Evolutionary conservation across 805 yeast species (phyloP), one percentile per base, ranked within the genome.

Genomic region (Candida berthetii): DNA sequence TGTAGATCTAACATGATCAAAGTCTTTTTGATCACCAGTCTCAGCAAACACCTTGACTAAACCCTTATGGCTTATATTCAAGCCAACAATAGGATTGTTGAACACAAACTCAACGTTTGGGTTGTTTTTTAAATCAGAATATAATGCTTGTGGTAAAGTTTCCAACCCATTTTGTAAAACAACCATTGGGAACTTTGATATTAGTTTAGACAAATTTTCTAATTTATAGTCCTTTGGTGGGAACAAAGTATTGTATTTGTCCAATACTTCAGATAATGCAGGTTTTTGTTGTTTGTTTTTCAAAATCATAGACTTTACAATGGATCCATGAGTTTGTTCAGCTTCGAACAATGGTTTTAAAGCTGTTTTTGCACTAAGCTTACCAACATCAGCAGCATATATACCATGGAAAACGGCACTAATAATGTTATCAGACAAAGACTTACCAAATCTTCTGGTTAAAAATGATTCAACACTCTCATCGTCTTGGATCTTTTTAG

Each of bases 371-470:
- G 83, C 78, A 65, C 96, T 85, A 38, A 91, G 61, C 42, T 74
- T 66, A 6, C 69, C 53, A 2, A 79, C 70, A 59, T 90, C 95
- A n/a, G 87, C 93, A 1, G 95, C 96, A 60, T 89, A 91, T 1
- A 93, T 80, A 0, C 99, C 99, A 54, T 89, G 88, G 57, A 84
- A 68, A 4, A 89, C 64, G 0, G 96, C 98, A 60, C 96, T 85
- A 17, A 85, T 62, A 13, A 91, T 62, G 39, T 85, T 80, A 8
- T 68, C 65, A 5, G 82, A 60, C 3, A 66, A 41, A 1, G 55
- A 53, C 8, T 68, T 66, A 3, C 90, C 90, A 56, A 89, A 82
- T 45, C 96, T 63, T 48, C 97, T 66, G 2, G 65, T 55, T 29
- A 90, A 57, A 53, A 88, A 87, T 3, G 72, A 65, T 36, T 76